Base-by-base conservation (phyloP, 352 stramenopile genomes). In the Phytophthora sp. region DNA sequence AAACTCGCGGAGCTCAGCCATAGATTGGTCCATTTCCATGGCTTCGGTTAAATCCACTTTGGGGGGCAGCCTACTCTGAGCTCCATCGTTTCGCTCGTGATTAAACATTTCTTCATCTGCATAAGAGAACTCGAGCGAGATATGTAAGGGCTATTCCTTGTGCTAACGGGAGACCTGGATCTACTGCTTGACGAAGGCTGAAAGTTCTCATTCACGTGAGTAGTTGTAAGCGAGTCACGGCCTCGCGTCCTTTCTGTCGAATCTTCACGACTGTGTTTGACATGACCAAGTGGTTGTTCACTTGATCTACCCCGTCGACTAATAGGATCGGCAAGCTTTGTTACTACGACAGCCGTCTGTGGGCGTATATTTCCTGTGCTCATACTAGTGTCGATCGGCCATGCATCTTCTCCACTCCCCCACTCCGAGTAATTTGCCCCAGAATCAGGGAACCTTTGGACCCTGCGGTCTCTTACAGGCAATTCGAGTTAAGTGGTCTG, bases 1-100 rank as follows among this genome's bases (percentile, higher is more conserved):
- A 66, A 89, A 87, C 31, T 89, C 79, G 4, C 79, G 74, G 4
- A 87, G 54, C 43, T 89, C 79, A 21, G 70, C 70, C 52, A 87
- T 79, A 2, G 74, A 79, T 41, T 74, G 51, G 31, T 69, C 58
- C 44, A 72, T 56, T 31, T 72, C 64, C 31, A 41, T 59, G 31
- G 59, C 46, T 6, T 28, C 45, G n/a, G 60, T n/a, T n/a, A n/a
- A 35, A 12, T 17, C 54, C n/a, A n/a, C 32, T 27, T 24, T 28
- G 20, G 23, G 32, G 24, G 34, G 17, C 1, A 23, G 11, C 0
- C 37, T 34, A 48, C 46, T 51, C 1, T 30, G 13, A 60, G 18
- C 31, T 52, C 44, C 54, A 35, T 32, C 34, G 20, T 61, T 38
- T 50, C 27, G 50, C 48, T 51, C 54, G 32, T 56, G 26, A 39